Evolutionary conservation across 2,329 filamentous ascomycete genomes (phyloP), one percentile per base, ranked within the genome.

Genomic region (Exophiala aquamarina): DNA sequence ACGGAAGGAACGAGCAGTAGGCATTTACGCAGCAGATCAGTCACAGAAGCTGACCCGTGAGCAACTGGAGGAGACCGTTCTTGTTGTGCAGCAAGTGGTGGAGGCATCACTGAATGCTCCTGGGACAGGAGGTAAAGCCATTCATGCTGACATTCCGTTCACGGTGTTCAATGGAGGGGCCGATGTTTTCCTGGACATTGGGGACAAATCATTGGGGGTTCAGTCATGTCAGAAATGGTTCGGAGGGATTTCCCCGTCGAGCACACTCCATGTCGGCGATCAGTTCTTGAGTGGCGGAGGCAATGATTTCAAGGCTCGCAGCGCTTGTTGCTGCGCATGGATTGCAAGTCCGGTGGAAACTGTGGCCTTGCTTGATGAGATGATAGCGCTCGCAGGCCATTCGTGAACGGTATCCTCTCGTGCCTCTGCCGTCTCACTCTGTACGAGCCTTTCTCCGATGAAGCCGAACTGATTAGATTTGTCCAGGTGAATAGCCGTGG

Each of bases 131-230:
- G 34, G 35, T 10, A 29, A 37, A 15, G 29, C 47, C n/a, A 15
- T 36, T 3, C 52, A 58, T 46, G 54, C 58, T 9, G 35, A 52
- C 17, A 58, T 98, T 23, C 93, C 93, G 0, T 98, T 97, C 64
- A 98, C 93, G 65, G 93, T 93, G 17, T 98, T 98, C 75, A 98
- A 98, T 67, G 93, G 92, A 44, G 93, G 93, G 9, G 92, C 93
- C 53, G 93, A 98, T 66, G 90, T 97, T 33, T 98, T 98, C 69
- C 91, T 98, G 44, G 93, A 98, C 66, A 96, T 98, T 62, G 93
- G 93, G 46, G 93, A 98, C 71, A 98, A 98, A 72, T 90, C 86
- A 43, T 95, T 91, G 87, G 93, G 93, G 55, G 93, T 98, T 2
- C 78, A 87, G 26, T 89, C 91, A 3, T 96, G 91, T 65, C 93